Evolutionary conservation across 257 asterid species (phyloP), one percentile per base, ranked within the genome.

Genomic region (Gentiana macrophylla): DNA sequence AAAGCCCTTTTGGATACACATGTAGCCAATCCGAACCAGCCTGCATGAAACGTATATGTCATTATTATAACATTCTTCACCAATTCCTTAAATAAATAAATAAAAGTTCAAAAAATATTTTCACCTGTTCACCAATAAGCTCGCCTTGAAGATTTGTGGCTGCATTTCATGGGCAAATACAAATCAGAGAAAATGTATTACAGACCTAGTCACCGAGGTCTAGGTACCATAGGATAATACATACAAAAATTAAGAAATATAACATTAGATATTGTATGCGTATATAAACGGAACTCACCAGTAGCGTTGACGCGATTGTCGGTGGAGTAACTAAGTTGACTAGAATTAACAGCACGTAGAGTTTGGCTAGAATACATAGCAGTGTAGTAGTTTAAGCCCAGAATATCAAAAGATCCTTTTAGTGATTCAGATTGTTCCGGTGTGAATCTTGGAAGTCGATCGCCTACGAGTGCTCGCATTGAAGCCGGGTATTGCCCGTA

Each of bases 1-100:
- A 60, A 35, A 74, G 34, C 49, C 78, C 78, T 69, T 32, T 49
- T 43, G 78, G 78, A 60, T 73, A 68, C 12, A 61, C 53, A 60
- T 64, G 44, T 8, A 70, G 65, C 79, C 79, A 74, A 0, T 8
- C 9, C 3, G 32, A 6, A 1, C 50, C 57, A 50, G 11, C 13
- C 24, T 15, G 32, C 52, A 15, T 36, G 49, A 45, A 32, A 12
- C 24, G 3, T 36, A 15, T 15, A 15, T 15, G 24, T 15, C 24
- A 15, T 15, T 15, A 15, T 15, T 15, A 15, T 15, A 15, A 15
- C 24, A 15, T 43, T 43, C 47, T 43, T 50, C 52, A 49, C 4
- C 5, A 10, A 49, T 2, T 1, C 10, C 9, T 12, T 49, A 34
- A 0, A 10, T 10, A 52, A 24, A 3, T 1, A 8, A 56, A 12